Evolutionary conservation across 2,329 filamentous ascomycete species (phyloP).

Genomic region (Colletotrichum abscissum): DNA sequence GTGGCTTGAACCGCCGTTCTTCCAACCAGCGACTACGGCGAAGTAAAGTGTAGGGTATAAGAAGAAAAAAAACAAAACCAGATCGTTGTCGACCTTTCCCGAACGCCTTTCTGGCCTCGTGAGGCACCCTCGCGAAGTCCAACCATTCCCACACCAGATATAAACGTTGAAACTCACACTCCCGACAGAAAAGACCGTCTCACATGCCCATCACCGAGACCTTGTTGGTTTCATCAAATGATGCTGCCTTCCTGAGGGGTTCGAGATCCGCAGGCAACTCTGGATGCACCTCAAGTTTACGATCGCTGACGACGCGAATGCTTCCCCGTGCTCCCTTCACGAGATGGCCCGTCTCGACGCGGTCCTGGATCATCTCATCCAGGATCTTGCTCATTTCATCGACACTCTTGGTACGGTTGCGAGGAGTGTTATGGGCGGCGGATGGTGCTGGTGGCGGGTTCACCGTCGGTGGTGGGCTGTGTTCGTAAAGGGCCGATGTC

Average conservation of each 20-base stretch:
- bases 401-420: constrained; percentile 74
- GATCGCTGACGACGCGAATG: constrained; percentile 65
- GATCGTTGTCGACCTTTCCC: constrained; percentile 18
- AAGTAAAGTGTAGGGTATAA: constrained; percentile 52
- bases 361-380: constrained; percentile 95
- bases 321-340: constrained; percentile 75
- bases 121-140: constrained; percentile 4
- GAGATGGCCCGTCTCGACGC: constrained; percentile 80
- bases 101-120: constrained; percentile 29
- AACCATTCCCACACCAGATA: neutral
- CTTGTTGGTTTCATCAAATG: constrained; percentile 29
- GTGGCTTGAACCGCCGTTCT: neutral
- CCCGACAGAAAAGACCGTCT: constrained; percentile 19
- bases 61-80: constrained; percentile 36
- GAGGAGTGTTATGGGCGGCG: constrained; percentile 37
- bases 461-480: constrained; percentile 28
- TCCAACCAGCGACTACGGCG: constrained; percentile 38
- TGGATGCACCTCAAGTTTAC: constrained; percentile 50
- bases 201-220: constrained; percentile 40
- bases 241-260: constrained; percentile 52
- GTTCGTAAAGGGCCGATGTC: constrained; percentile 41
- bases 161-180: constrained; percentile 33
- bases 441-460: constrained; percentile 34
- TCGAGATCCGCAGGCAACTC: constrained; percentile 51
- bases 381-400: constrained; percentile 95